phyloP scores from a whole-genome alignment of 306 rosid species.

The Quercus engelmannii region DNA sequence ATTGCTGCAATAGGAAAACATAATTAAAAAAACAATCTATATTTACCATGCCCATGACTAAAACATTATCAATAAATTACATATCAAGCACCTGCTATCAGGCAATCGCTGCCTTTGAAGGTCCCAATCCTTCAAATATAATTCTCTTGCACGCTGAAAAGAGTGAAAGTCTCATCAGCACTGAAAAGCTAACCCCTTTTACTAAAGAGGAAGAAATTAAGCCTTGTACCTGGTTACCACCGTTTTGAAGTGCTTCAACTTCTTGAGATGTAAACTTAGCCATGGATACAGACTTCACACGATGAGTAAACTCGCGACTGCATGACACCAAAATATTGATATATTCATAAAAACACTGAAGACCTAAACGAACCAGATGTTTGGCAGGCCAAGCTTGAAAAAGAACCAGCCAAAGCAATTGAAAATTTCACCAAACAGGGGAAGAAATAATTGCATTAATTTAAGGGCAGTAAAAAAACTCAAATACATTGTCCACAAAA shows the following conservation, averaged over 20 bases:
- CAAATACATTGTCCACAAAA: background rate
- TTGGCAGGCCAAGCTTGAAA: background rate
- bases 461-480: background rate
- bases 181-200: constrained; percentile 10
- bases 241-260: constrained; percentile 87
- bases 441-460: background rate
- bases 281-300: constrained; percentile 98
- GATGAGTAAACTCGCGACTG: constrained; percentile 98
- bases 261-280: constrained; percentile 85
- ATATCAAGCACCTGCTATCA: constrained; percentile 58
- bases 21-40: constrained; percentile 2
- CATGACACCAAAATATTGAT: constrained; percentile 15
- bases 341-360: background rate
- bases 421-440: background rate
- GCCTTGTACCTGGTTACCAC: constrained; percentile 86
- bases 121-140: constrained; percentile 84
- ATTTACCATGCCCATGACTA: background rate
- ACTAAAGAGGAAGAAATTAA: background rate
- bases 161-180: constrained; percentile 22
- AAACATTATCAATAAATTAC: constrained; percentile 10
- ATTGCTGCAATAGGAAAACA: constrained; percentile 60
- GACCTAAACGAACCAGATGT: background rate
- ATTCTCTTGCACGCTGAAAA: constrained; percentile 85
- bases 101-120: constrained; percentile 76
- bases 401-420: background rate